Evolutionary conservation across 2,329 filamentous ascomycete genomes (phyloP).

Genomic region (Simplicillium aogashimaense): DNA sequence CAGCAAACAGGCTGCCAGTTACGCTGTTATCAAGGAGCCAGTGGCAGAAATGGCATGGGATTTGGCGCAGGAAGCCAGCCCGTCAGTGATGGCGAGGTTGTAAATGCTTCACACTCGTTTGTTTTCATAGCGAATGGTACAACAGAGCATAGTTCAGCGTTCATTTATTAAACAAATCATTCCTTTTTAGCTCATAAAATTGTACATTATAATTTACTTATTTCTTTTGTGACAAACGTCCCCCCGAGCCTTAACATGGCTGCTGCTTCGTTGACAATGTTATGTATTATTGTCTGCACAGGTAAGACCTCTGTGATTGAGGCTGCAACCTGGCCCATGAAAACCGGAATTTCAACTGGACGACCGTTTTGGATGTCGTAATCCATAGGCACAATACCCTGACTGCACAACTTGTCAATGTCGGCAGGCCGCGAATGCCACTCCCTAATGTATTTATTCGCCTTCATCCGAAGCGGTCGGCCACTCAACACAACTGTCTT

Average conservation of each 20-base stretch:
- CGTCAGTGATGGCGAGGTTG: slow-evolving; percentile 15
- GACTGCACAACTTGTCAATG: slow-evolving; percentile 64
- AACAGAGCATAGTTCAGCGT: too few species aligned
- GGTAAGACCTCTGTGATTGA: slow-evolving; percentile 69
- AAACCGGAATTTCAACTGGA: slow-evolving; percentile 74
- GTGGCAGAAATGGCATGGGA: slow-evolving; percentile 74
- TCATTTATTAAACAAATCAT: too few species aligned
- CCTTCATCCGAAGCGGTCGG: slow-evolving; percentile 66
- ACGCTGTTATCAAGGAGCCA: slow-evolving; percentile 59
- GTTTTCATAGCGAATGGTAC: background rate
- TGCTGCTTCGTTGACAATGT: slow-evolving; percentile 75
- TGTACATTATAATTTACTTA: slow-evolving; percentile 29
- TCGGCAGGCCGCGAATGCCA: slow-evolving; percentile 72
- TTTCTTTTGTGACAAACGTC: slow-evolving; percentile 34
- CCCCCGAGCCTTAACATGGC: slow-evolving; percentile 54
- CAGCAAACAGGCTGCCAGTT: slow-evolving; percentile 67
- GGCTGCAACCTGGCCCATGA: slow-evolving; percentile 92
- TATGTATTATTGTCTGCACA: slow-evolving; percentile 69
- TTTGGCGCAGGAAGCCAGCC: slow-evolving; percentile 42
- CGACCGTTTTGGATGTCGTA: slow-evolving; percentile 73
- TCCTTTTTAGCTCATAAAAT: background rate
- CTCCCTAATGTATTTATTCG: slow-evolving; percentile 70
- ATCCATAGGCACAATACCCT: slow-evolving; percentile 71
- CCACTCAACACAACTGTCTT: slow-evolving; percentile 77
- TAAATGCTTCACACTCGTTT: slow-evolving; percentile 4